Evolutionary conservation across 2,329 filamentous ascomycete genomes (phyloP).

Genomic region (Epichloe glyceriae): DNA sequence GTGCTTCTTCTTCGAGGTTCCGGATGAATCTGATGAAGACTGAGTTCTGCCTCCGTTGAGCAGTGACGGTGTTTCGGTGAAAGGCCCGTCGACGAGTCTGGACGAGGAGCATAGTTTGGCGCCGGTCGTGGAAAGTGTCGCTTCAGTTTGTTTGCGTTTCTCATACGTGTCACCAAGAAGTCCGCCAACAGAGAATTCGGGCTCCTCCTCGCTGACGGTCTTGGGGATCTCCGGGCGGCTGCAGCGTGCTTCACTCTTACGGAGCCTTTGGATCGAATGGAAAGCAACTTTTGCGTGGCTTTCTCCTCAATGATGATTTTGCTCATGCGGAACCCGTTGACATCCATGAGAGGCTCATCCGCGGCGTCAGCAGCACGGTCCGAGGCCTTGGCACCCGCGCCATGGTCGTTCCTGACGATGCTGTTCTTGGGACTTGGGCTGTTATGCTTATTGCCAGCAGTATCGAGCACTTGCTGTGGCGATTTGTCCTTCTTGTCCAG

Average conservation of each 20-base stretch:
- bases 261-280: background rate
- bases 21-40: slow-evolving; percentile 10
- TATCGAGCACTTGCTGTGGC: slow-evolving; percentile 6
- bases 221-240: background rate
- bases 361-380: background rate
- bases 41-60: slow-evolving; percentile 28
- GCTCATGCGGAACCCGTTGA: slow-evolving; percentile 8
- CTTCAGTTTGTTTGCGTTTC: slow-evolving; percentile 28
- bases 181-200: slow-evolving; percentile 36
- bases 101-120: slow-evolving; percentile 13
- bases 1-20: background rate
- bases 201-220: slow-evolving; percentile 11
- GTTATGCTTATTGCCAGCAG: background rate
- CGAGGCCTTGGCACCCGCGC: background rate
- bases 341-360: slow-evolving; percentile 9
- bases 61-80: slow-evolving; percentile 44
- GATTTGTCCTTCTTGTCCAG: slow-evolving; percentile 27
- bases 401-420: slow-evolving; percentile 1
- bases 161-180: slow-evolving; percentile 38
- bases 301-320: slow-evolving; percentile 1
- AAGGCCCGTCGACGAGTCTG: slow-evolving; percentile 25
- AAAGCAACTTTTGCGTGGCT: background rate
- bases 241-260: background rate
- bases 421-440: background rate
- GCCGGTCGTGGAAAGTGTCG: slow-evolving; percentile 15